phyloP scores from a whole-genome alignment of 1,284 basidiomycete species.

The Afroboletus lepidellus region DNA sequence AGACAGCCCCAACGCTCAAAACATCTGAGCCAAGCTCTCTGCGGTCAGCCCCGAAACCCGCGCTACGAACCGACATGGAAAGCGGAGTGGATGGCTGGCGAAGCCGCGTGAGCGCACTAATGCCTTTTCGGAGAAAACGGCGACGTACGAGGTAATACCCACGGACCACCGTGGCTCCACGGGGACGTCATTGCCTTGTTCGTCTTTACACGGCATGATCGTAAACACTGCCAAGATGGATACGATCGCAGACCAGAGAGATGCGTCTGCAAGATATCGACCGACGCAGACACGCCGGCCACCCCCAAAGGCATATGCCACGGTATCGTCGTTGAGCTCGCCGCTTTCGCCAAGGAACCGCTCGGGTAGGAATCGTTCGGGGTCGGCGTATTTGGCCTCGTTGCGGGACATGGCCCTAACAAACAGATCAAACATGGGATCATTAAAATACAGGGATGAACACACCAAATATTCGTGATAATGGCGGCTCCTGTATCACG shows the following conservation, averaged over 20 bases:
- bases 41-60: conserved; percentile 19
- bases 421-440: background rate
- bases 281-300: conserved; percentile 35
- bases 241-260: conserved; percentile 34
- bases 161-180: conserved; percentile 26
- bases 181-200: conserved; percentile 26
- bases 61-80: conserved; percentile 28
- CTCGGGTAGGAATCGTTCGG: conserved; percentile 29
- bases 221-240: conserved; percentile 32
- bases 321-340: conserved; percentile 22
- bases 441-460: background rate
- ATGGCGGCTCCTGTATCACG: conserved; percentile 25
- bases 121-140: too few species aligned
- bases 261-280: conserved; percentile 33
- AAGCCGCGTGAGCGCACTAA: background rate
- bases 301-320: conserved; percentile 24
- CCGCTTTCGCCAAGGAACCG: conserved; percentile 25
- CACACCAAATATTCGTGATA: conserved; percentile 30
- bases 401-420: conserved; percentile 32
- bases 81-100: conserved; percentile 24
- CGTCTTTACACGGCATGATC: conserved; percentile 29
- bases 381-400: conserved; percentile 29
- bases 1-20: conserved; percentile 5
- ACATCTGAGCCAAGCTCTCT: conserved; percentile 22
- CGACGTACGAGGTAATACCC: conserved; percentile 30